Percentiles rank a stretch among this genome's conserved stretches.
phyloP scores from a whole-genome alignment of 768 basidiomycete genomes.

The Auricularia sp. region DNA sequence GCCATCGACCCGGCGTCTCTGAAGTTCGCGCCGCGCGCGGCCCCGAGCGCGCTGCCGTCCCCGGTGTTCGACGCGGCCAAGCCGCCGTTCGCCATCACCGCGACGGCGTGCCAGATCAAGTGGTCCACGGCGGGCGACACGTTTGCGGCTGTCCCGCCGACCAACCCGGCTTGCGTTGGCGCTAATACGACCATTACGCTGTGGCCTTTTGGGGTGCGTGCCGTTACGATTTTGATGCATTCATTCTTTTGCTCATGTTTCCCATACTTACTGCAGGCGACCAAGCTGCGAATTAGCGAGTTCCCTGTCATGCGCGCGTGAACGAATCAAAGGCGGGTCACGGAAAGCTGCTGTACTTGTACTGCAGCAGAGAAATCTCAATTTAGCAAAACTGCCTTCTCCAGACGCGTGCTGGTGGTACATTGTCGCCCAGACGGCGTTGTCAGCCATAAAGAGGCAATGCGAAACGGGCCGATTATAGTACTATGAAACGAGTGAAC shows the following conservation, averaged over 20 bases:
- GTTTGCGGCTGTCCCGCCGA: constrained; percentile 37
- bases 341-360: neutral
- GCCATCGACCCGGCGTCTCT: constrained; percentile 40
- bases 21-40: constrained; percentile 26
- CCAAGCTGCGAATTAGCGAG: constrained; percentile 25
- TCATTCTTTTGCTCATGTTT: neutral
- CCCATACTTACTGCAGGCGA: constrained; percentile 14
- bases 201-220: constrained; percentile 40
- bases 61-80: constrained; percentile 41
- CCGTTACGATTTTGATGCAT: neutral
- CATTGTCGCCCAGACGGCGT: too few species aligned
- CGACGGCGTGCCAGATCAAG: constrained; percentile 39
- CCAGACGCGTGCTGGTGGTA: too few species aligned
- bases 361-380: neutral
- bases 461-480: too few species aligned
- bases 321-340: neutral
- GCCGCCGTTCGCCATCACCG: constrained; percentile 38
- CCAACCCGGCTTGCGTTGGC: constrained; percentile 33
- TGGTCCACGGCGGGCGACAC: constrained; percentile 39
- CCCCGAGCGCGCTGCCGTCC: constrained; percentile 28
- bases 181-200: constrained; percentile 33
- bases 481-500: too few species aligned
- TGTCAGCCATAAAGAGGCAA: too few species aligned
- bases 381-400: too few species aligned
- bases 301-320: constrained; percentile 15